Conservation (phyloP, 495 filamentous ascomycete species). For the Hypoxylon lenormandii region DNA sequence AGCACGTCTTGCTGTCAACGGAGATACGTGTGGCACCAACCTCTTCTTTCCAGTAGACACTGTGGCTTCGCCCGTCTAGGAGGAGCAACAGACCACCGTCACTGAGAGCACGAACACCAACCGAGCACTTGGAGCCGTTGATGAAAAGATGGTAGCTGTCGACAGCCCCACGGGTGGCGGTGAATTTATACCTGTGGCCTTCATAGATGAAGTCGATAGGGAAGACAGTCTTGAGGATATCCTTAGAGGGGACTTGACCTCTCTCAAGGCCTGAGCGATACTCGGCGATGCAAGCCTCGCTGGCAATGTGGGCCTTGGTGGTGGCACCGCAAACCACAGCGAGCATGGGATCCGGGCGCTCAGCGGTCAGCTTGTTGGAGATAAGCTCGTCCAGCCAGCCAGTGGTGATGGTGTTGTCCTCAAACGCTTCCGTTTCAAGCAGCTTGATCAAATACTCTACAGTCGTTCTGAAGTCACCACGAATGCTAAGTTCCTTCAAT, state of each 20-base stretch:
- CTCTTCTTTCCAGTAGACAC: constrained; percentile 99
- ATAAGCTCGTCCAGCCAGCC: constrained; percentile 99
- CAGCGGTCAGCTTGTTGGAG: constrained; percentile 94
- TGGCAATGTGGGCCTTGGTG: constrained; percentile 92
- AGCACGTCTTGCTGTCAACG: constrained; percentile 96
- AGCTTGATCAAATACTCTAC: constrained; percentile 99
- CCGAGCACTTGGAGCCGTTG: constrained; percentile 95
- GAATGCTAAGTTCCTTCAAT: constrained; percentile 98
- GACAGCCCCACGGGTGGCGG: constrained; percentile 87
- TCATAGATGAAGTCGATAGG: constrained; percentile 99
- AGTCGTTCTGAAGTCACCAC: constrained; percentile 97
- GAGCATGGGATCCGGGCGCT: constrained; percentile 90
- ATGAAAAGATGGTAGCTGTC: constrained; percentile 99
- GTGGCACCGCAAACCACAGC: constrained; percentile 94
- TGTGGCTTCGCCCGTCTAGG: constrained; percentile 90
- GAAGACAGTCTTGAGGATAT: constrained; percentile 97
- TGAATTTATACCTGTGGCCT: constrained; percentile 95
- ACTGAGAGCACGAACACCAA: constrained; percentile 90
- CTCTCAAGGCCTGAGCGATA: constrained; percentile 92
- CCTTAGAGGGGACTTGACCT: constrained; percentile 95
- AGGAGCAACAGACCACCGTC: constrained; percentile 96
- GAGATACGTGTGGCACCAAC: constrained; percentile 93
- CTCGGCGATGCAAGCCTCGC: constrained; percentile 85
- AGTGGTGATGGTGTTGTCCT: constrained; percentile 98
- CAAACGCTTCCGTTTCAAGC: constrained; percentile 96